Base-by-base conservation (phyloP, 2,329 filamentous ascomycete genomes). In the Arachnopeziza araneosa region DNA sequence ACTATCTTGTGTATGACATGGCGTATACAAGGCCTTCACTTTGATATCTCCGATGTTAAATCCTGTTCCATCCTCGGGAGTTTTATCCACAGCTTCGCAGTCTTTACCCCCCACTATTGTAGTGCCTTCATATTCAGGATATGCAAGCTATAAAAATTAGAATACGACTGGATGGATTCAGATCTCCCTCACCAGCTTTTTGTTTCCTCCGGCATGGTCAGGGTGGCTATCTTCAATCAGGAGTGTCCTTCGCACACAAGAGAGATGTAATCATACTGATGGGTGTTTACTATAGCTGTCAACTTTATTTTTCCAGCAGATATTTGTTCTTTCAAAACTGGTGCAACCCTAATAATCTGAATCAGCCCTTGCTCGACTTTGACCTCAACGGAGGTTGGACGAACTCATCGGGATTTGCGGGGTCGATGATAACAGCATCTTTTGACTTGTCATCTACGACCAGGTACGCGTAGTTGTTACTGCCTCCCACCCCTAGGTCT, bases 1-100 rank as follows among this genome's bases (percentile, higher is more conserved):
- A 75, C 93, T 97, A 77, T 99, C 95, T 77, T 97, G 93, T 1
- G 95, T 99, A 74, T 99, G 95, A 75, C 95, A 99, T 1, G 95
- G 95, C 14, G 95, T 99, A 76, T 98, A 90, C n/a, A 98, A 79
- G 24, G 90, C 89, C 72, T 84, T 93, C 60, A 97, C 88, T 17
- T 83, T 82, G 74, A 99, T 95, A 67, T 83, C 82, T 59, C 95
- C 95, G 63, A 99, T 85, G 64, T 84, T 88, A 79, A 97, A 96
- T 2, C 80, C 84, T 66, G 91, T 85, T 49, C 87, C 85, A 73
- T 98, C 84, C 2, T 77, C 76, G 0, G 93, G 93, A 0, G 89
- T 96, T 68, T 80, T 80, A 24, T 87, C 92, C 53, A 97, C 93
- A 24, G 83, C 83, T 64, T 88, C 82, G 75, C 93, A 97, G 71